Conservation (phyloP, 1,284 basidiomycete genomes). For the Melanopsichium pennsylvanicum region DNA sequence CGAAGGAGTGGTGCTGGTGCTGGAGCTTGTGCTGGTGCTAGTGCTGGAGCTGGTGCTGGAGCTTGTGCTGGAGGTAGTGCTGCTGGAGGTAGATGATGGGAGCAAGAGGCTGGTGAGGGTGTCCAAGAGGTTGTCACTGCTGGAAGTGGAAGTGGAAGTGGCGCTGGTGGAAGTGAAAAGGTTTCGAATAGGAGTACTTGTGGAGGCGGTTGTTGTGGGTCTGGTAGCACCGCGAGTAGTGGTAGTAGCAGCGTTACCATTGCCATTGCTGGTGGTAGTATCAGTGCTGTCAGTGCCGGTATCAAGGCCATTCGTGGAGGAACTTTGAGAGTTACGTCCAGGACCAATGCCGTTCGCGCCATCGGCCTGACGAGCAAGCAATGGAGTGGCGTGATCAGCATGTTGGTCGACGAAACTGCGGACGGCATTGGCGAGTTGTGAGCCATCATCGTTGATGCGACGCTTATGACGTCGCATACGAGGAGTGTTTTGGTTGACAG, state of each 20-base stretch:
- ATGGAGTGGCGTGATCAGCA: neutral
- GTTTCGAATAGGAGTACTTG: slow-evolving; percentile 13
- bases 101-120: neutral
- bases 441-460: slow-evolving; percentile 44
- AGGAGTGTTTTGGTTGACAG: slow-evolving; percentile 22
- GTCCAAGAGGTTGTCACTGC: neutral
- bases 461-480: slow-evolving; percentile 51
- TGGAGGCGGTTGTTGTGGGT: slow-evolving; percentile 11
- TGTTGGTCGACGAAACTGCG: slow-evolving; percentile 21
- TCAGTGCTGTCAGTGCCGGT: neutral
- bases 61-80: neutral
- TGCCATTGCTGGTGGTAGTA: slow-evolving; percentile 11
- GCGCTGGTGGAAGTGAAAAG: slow-evolving; percentile 13
- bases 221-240: slow-evolving; percentile 5
- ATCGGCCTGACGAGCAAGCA: slow-evolving; percentile 33
- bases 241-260: slow-evolving; percentile 9
- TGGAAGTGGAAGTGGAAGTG: slow-evolving; percentile 14
- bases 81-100: neutral
- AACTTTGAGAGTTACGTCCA: slow-evolving; percentile 4
- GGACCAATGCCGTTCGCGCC: slow-evolving; percentile 20
- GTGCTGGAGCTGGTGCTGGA: slow-evolving; percentile 13
- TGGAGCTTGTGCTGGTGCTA: slow-evolving; percentile 1
- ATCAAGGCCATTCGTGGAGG: slow-evolving; percentile 16
- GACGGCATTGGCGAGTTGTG: slow-evolving; percentile 28
- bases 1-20: slow-evolving; percentile 7